Evolutionary conservation across 176 grass and related monocot species (phyloP).

Genomic region (Zoysia pacifica): DNA sequence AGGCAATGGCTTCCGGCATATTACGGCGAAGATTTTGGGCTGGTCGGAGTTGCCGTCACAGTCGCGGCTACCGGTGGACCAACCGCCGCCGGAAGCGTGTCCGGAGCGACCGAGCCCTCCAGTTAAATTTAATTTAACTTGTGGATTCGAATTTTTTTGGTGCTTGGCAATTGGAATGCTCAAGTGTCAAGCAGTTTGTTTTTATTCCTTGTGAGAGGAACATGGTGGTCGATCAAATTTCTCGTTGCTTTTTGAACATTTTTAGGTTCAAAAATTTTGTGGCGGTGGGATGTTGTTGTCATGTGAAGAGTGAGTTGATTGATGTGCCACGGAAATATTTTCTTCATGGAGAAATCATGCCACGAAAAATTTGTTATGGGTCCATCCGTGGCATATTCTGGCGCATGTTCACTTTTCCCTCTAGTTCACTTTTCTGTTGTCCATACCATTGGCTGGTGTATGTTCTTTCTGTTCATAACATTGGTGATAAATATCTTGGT

Average conservation of each 20-base stretch:
- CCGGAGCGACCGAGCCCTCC: too few species aligned
- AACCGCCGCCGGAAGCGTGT: too few species aligned
- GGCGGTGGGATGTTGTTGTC: too few species aligned
- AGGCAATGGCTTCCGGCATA: conserved; percentile 33
- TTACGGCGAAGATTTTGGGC: conserved; percentile 49
- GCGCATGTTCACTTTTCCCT: too few species aligned
- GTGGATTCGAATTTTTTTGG: background rate
- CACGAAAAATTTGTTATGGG: background rate
- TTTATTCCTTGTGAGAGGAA: background rate
- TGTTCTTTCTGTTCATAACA: background rate
- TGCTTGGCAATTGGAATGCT: background rate
- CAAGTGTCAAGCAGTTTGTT: background rate
- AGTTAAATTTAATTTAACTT: too few species aligned
- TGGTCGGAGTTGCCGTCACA: conserved; percentile 45
- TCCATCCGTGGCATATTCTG: background rate
- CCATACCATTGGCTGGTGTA: too few species aligned
- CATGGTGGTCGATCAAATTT: background rate
- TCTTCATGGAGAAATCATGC: background rate
- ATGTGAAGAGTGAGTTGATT: too few species aligned
- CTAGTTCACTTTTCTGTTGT: too few species aligned
- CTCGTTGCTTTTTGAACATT: too few species aligned
- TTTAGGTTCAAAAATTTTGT: too few species aligned
- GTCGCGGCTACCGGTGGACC: background rate
- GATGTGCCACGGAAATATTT: too few species aligned
- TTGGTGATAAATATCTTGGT: too few species aligned